Evolutionary conservation across 768 basidiomycete species (phyloP).

Genomic region (Pleurotus pulmonarius): DNA sequence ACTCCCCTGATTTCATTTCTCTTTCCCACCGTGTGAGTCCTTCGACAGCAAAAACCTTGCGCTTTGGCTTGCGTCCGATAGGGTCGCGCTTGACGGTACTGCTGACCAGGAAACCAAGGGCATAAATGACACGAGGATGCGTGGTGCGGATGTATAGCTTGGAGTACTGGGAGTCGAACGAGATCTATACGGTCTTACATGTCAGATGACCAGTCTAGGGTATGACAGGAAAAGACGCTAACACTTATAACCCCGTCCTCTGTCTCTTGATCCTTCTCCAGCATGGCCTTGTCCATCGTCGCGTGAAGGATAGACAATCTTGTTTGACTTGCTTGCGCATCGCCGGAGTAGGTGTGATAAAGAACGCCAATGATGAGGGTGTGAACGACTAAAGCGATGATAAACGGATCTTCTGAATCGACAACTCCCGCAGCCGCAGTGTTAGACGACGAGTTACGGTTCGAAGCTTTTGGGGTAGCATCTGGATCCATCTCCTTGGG

Average conservation of each 20-base stretch:
- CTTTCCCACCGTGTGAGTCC: constrained; percentile 50
- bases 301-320: constrained; percentile 59
- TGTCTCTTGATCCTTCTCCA: constrained; percentile 20
- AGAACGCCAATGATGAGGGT: constrained; percentile 58
- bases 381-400: constrained; percentile 40
- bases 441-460: neutral
- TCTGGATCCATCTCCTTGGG: constrained; percentile 3
- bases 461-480: constrained; percentile 3
- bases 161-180: constrained; percentile 22
- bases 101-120: constrained; percentile 65
- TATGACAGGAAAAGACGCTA: constrained; percentile 3
- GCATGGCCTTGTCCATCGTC: constrained; percentile 58
- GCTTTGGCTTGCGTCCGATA: constrained; percentile 70
- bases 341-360: constrained; percentile 59
- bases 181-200: constrained; percentile 22
- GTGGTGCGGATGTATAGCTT: constrained; percentile 54
- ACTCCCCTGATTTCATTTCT: constrained; percentile 27
- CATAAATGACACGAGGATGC: constrained; percentile 62
- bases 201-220: no score
- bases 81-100: constrained; percentile 67
- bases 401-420: constrained; percentile 8
- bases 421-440: neutral
- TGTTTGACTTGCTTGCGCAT: constrained; percentile 39
- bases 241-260: constrained; percentile 35
- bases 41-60: constrained; percentile 64